Percentiles rank a stretch among this genome's conserved stretches.
phyloP scores from a whole-genome alignment of 2,329 filamentous ascomycete genomes.

The Rosellinia necatrix region DNA sequence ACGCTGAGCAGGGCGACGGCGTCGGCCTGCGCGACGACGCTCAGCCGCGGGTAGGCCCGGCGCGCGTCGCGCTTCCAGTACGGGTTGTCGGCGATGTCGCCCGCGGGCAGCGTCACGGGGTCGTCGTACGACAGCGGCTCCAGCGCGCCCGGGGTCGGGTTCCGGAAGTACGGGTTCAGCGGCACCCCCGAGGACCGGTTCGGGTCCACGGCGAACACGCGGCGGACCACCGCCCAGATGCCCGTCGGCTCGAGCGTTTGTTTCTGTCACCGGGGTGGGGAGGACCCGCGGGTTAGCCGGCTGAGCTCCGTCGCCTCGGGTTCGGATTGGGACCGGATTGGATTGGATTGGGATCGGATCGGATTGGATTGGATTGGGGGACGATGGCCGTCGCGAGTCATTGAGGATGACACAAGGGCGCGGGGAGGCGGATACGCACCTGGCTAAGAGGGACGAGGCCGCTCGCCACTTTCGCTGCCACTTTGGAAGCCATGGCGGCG shows the following conservation, averaged over 20 bases:
- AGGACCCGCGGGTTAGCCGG: no score
- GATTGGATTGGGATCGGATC: no score
- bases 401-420: slow-evolving; percentile 4
- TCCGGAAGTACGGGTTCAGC: slow-evolving; percentile 89
- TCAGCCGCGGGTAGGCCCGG: slow-evolving; percentile 79
- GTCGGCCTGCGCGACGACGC: slow-evolving; percentile 81
- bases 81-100: slow-evolving; percentile 86
- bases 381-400: neutral
- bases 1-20: slow-evolving; percentile 83
- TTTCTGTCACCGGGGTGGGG: slow-evolving; percentile 80
- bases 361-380: no score
- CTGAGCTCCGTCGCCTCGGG: no score
- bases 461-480: slow-evolving; percentile 59
- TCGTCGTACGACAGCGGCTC: slow-evolving; percentile 78
- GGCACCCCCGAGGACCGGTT: slow-evolving; percentile 90
- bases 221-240: slow-evolving; percentile 84
- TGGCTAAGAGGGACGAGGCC: slow-evolving; percentile 61
- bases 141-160: slow-evolving; percentile 76
- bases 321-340: no score
- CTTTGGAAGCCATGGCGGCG: slow-evolving; percentile 65
- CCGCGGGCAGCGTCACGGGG: slow-evolving; percentile 81
- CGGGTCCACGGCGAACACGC: slow-evolving; percentile 78
- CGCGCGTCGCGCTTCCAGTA: slow-evolving; percentile 96
- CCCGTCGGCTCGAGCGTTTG: slow-evolving; percentile 91
- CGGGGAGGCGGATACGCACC: slow-evolving; percentile 48